Evolutionary conservation across 352 stramenopile species (phyloP).

Genomic region (Globisporangium acanthophoron): DNA sequence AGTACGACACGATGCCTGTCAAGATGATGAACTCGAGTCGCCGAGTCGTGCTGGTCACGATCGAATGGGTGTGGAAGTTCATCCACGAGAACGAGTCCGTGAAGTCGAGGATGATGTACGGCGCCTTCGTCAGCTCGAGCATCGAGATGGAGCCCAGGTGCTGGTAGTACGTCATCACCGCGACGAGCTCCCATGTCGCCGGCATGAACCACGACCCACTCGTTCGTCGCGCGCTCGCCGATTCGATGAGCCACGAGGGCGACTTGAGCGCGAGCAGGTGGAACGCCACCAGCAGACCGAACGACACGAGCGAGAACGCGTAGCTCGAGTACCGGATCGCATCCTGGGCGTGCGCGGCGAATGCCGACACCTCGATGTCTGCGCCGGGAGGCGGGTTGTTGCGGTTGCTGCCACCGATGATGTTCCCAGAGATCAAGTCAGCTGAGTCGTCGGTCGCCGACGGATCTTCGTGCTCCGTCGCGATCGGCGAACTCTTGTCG

Average conservation of each 20-base stretch:
- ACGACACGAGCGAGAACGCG: constrained; percentile 39
- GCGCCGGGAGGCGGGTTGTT: constrained; percentile 43
- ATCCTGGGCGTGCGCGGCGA: constrained; percentile 38
- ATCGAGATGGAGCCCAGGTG: constrained; percentile 68
- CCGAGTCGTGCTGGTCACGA: constrained; percentile 31
- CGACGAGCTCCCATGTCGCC: constrained; percentile 64
- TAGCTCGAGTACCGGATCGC: constrained; percentile 43
- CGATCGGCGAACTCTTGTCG: constrained; percentile 2
- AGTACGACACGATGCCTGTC: constrained; percentile 63
- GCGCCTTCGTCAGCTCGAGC: constrained; percentile 67
- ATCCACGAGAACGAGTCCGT: constrained; percentile 72
- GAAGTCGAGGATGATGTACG: constrained; percentile 69
- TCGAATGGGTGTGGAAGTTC: constrained; percentile 44
- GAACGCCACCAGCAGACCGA: constrained; percentile 47
- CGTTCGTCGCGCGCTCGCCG: constrained; percentile 10
- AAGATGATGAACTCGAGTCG: constrained; percentile 47
- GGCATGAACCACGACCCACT: constrained; percentile 34
- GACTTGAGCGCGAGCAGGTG: constrained; percentile 45
- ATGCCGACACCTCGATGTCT: constrained; percentile 44
- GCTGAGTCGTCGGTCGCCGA: constrained; percentile 4
- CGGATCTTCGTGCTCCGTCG: not conserved
- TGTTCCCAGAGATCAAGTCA: constrained; percentile 14
- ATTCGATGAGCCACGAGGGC: constrained; percentile 30
- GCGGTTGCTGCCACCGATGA: constrained; percentile 48
- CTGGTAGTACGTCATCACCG: constrained; percentile 62